Percentiles rank a stretch among this genome's conserved stretches.
Conservation (phyloP, 2,329 filamentous ascomycete species). For the Aspergillus calidoustus region DNA sequence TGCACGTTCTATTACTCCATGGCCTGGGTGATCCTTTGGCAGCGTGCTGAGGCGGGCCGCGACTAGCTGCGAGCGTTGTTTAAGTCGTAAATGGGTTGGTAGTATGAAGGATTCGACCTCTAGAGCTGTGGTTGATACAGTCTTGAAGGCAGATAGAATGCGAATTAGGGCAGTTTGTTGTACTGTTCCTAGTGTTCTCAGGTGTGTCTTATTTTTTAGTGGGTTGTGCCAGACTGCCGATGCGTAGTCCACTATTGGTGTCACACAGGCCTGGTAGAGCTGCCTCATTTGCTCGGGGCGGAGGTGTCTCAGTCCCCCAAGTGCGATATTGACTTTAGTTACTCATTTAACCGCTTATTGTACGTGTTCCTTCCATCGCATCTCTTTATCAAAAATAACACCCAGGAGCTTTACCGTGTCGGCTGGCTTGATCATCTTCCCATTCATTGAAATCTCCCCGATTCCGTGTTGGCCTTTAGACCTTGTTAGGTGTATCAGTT, state of each 20-base stretch:
- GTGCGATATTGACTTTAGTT: slow-evolving; percentile 22
- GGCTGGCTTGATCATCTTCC: slow-evolving; percentile 21
- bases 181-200: background rate
- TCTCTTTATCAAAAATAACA: slow-evolving; percentile 29
- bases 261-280: slow-evolving; percentile 30
- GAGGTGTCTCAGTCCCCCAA: slow-evolving; percentile 27
- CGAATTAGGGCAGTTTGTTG: background rate
- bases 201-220: slow-evolving; percentile 5
- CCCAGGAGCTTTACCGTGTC: slow-evolving; percentile 31
- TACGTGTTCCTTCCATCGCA: slow-evolving; percentile 31
- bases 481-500: slow-evolving; percentile 36
- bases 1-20: background rate
- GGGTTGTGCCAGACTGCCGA: slow-evolving; percentile 28
- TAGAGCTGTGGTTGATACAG: background rate
- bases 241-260: slow-evolving; percentile 28
- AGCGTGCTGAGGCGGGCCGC: background rate
- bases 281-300: slow-evolving; percentile 27
- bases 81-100: background rate
- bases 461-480: slow-evolving; percentile 15
- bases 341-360: slow-evolving; percentile 26
- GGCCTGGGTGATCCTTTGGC: background rate
- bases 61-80: background rate
- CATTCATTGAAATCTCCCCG: slow-evolving; percentile 24
- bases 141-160: background rate
- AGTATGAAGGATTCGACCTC: background rate